Base-by-base conservation (phyloP, 441 rosid genomes). In the Pelargonium fulgidum region DNA sequence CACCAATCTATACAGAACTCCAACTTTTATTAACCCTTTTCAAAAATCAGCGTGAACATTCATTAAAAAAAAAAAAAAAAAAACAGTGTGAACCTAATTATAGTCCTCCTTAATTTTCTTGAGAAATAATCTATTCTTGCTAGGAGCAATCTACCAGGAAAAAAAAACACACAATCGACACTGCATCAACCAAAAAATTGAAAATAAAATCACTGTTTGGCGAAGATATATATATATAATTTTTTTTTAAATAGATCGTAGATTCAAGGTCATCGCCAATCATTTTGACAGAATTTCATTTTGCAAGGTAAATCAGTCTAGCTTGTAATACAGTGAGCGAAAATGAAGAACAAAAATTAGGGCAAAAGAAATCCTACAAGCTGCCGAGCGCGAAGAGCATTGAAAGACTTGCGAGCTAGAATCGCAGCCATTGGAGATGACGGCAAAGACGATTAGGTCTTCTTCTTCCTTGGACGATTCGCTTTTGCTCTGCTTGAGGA, bases 321-420 rank as follows among this genome's bases (percentile, higher is more conserved):
- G n/a, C n/a, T n/a, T n/a, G n/a, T n/a, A n/a, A n/a, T n/a, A n/a
- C n/a, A n/a, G 39, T 33, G 39, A 33, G 39, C 39, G 17, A 47
- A 42, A 50, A 2, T 65, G 7, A 0, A n/a, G 22, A 70, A 68
- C 41, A 45, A 9, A 50, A 72, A 65, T 52, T 66, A 63, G 41
- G 78, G 58, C 67, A 8, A 29, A 58, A 62, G 70, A 72, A 64
- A 63, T 36, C 91, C 78, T 68, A 92, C 98, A 71, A 86, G 85
- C 72, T 87, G 89, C 62, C 97, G 93, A 80, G 90, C 85, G 39
- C 86, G 89, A 67, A 91, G 81, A 70, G 84, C 82, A 52, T 78
- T 78, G 69, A 94, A 85, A 59, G 97, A 88, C 80, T 86, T 90
- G 78, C 97, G 96, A 79, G 94, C 96, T 65, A 91, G 72, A 69